Conservation (phyloP, 495 filamentous ascomycete species). For the Sporormia fimetaria region DNA sequence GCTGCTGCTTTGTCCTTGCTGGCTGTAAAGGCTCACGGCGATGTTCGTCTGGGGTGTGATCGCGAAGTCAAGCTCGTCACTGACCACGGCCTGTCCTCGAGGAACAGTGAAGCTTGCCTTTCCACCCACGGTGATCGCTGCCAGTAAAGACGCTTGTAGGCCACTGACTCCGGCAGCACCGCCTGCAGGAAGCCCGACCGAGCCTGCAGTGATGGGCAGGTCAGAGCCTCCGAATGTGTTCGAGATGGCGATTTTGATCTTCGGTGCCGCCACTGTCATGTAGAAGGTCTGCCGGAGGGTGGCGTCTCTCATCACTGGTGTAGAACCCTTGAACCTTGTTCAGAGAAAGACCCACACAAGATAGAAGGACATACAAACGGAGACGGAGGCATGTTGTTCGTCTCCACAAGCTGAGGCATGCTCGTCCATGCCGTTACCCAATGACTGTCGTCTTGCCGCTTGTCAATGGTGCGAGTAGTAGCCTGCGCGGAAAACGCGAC, state of each 20-base stretch:
- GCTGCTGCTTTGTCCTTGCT: constrained; percentile 43
- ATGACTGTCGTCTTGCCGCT: too few species aligned
- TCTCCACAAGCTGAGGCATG: constrained; percentile 56
- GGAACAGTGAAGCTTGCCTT: constrained; percentile 43
- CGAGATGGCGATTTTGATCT: constrained; percentile 51
- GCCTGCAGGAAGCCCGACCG: constrained; percentile 43
- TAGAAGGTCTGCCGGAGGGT: constrained; percentile 59
- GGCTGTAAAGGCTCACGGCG: constrained; percentile 48
- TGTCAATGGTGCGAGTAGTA: too few species aligned
- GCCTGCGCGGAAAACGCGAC: too few species aligned
- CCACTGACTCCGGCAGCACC: constrained; percentile 38
- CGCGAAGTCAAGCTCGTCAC: constrained; percentile 50
- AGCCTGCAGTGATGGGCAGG: constrained; percentile 47
- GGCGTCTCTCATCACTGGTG: constrained; percentile 38
- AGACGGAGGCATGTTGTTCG: constrained; percentile 46
- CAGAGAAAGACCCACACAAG: not conserved
- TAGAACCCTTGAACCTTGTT: not conserved
- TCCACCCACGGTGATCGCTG: constrained; percentile 47
- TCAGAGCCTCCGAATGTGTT: constrained; percentile 55
- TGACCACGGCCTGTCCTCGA: constrained; percentile 46
- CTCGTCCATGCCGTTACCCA: constrained; percentile 57
- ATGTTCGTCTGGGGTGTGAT: constrained; percentile 41
- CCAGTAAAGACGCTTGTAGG: constrained; percentile 41
- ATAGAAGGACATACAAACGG: constrained; percentile 42
- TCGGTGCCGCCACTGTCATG: constrained; percentile 41